Conservation (phyloP, 768 basidiomycete genomes). For the Pleurotus cornucopiae region DNA sequence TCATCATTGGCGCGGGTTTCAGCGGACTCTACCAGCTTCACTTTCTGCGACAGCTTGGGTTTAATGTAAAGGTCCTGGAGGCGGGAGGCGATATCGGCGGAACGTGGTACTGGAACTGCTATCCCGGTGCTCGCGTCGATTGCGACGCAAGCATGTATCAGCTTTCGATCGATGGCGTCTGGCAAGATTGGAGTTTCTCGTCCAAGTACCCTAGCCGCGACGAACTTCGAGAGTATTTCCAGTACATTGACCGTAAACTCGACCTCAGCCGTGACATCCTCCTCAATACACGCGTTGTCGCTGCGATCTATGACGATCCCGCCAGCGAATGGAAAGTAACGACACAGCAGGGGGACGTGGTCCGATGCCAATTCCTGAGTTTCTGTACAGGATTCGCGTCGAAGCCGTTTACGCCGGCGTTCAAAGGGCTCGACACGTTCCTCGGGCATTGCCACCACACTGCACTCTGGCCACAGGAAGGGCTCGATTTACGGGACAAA, state of each 20-base stretch:
- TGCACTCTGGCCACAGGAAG: slow-evolving; percentile 18
- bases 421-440: slow-evolving; percentile 19
- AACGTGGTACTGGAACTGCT: slow-evolving; percentile 24
- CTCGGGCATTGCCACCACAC: slow-evolving; percentile 21
- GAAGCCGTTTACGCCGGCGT: slow-evolving; percentile 18
- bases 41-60: not conserved
- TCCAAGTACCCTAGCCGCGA: not conserved
- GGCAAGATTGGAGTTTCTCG: slow-evolving; percentile 19
- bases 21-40: slow-evolving; percentile 13
- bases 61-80: slow-evolving; percentile 2
- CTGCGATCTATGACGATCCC: slow-evolving; percentile 17
- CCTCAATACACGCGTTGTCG: slow-evolving; percentile 18
- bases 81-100: slow-evolving; percentile 19
- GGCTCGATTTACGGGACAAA: slow-evolving; percentile 18
- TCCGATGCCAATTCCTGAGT: slow-evolving; percentile 16
- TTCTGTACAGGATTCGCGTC: slow-evolving; percentile 21
- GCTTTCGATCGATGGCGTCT: slow-evolving; percentile 19
- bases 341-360: slow-evolving; percentile 13
- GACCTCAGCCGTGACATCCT: slow-evolving; percentile 19
- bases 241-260: slow-evolving; percentile 19
- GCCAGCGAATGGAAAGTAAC: slow-evolving; percentile 19
- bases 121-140: slow-evolving; percentile 23
- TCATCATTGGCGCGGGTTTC: slow-evolving; percentile 23
- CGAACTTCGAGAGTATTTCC: slow-evolving; percentile 17
- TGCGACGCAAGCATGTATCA: slow-evolving; percentile 21